A percentile compares a stretch with the other conserved stretches of the same genome.
Evolutionary conservation across 208 protist genomes (phyloP).

Genomic region (Leishmania major): DNA sequence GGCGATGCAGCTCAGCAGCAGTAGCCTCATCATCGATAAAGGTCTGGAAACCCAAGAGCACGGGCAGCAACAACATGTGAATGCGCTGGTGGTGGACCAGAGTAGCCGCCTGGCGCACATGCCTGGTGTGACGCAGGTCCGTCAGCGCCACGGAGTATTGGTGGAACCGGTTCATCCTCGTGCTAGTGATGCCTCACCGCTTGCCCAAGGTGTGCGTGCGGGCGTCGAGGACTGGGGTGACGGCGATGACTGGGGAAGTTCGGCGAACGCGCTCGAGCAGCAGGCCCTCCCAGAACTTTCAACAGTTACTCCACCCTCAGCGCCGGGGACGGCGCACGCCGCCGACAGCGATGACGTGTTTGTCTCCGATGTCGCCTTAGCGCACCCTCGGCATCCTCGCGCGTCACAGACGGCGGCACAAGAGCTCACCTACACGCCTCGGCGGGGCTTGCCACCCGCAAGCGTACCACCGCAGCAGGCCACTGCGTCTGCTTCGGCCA

Average conservation of each 20-base stretch:
- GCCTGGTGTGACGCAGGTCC: constrained; percentile 12
- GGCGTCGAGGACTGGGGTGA: background rate
- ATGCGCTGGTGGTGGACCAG: background rate
- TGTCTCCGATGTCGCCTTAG: constrained; percentile 11
- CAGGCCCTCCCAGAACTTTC: background rate
- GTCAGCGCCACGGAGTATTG: constrained; percentile 15
- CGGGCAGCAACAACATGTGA: background rate
- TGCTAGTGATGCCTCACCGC: background rate
- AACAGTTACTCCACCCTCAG: background rate
- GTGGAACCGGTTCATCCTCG: background rate
- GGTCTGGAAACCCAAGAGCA: background rate
- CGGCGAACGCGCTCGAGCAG: background rate
- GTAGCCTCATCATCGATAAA: background rate
- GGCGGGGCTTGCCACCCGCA: background rate
- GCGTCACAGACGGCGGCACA: background rate
- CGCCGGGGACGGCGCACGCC: background rate
- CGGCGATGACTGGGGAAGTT: constrained; percentile 3
- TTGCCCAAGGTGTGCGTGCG: background rate
- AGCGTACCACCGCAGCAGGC: background rate
- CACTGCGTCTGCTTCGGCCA: background rate
- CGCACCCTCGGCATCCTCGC: background rate
- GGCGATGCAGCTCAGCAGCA: background rate
- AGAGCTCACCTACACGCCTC: background rate
- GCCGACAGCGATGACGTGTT: constrained; percentile 9
- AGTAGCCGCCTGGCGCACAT: background rate